Conservation (phyloP, 129 eudicot species). For the Arctium lappa region DNA sequence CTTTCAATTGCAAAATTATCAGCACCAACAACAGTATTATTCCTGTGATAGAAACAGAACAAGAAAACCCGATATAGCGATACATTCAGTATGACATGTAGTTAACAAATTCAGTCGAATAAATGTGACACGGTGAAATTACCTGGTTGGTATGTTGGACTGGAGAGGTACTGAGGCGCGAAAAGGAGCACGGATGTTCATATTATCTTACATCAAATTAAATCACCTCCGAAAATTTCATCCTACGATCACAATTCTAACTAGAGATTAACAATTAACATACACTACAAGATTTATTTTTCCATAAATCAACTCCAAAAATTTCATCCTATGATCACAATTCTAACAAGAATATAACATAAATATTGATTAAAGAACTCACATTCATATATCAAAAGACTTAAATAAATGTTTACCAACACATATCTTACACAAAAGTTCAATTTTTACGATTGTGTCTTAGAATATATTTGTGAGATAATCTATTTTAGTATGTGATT, state of each 20-base stretch:
- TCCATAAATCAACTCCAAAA: background rate
- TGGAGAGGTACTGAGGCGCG: slow-evolving; percentile 27
- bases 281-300: no score
- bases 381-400: no score
- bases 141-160: slow-evolving; percentile 40
- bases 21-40: slow-evolving; percentile 22
- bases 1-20: slow-evolving; percentile 62
- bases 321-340: no score
- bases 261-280: background rate
- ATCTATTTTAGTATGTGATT: no score
- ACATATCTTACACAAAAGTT: no score
- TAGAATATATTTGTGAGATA: no score
- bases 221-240: background rate
- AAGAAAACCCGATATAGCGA: background rate
- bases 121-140: slow-evolving; percentile 18
- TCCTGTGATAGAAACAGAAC: slow-evolving; percentile 13
- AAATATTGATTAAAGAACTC: no score
- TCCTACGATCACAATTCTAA: background rate
- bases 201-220: background rate
- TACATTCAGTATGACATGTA: background rate
- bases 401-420: no score
- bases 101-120: no score
- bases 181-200: slow-evolving; percentile 31
- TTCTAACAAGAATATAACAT: no score
- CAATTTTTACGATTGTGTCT: no score